Evolutionary conservation across 257 asterid species (phyloP).

Genomic region (Buddleja alternifolia): DNA sequence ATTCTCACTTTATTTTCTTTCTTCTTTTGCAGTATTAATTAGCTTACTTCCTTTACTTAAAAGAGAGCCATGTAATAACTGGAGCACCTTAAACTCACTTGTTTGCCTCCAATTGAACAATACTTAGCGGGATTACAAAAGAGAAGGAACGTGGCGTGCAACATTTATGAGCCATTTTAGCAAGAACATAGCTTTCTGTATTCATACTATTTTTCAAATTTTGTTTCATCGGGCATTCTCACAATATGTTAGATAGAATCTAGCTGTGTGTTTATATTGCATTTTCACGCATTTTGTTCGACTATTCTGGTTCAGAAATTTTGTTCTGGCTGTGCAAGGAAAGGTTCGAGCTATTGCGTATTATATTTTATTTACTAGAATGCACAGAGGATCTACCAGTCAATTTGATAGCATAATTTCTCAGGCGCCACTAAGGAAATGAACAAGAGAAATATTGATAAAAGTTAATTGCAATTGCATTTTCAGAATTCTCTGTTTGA

Average conservation of each 20-base stretch:
- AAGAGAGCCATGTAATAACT: neutral
- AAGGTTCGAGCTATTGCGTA: neutral
- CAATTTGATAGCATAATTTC: neutral
- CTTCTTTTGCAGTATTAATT: conserved; percentile 11
- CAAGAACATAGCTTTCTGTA: neutral
- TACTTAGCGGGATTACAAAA: neutral
- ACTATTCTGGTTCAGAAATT: conserved; percentile 10
- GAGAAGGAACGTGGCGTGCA: no score
- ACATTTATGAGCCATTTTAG: neutral
- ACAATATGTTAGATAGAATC: neutral
- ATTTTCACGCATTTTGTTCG: neutral
- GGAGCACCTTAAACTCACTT: neutral
- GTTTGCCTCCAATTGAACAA: neutral
- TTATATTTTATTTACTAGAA: neutral
- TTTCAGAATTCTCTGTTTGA: conserved; percentile 4
- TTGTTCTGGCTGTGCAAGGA: neutral
- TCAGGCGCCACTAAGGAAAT: neutral
- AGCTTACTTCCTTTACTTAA: conserved; percentile 21
- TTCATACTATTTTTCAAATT: no score
- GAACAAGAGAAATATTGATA: neutral
- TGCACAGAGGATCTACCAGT: neutral
- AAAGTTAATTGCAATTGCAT: conserved; percentile 1
- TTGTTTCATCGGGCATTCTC: neutral
- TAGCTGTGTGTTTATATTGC: neutral
- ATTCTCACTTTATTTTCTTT: conserved; percentile 12